A percentile compares a stretch with the other conserved stretches of the same genome.
phyloP scores from a whole-genome alignment of 2,329 filamentous ascomycete genomes.

The Malbranchea cinnamomea region DNA sequence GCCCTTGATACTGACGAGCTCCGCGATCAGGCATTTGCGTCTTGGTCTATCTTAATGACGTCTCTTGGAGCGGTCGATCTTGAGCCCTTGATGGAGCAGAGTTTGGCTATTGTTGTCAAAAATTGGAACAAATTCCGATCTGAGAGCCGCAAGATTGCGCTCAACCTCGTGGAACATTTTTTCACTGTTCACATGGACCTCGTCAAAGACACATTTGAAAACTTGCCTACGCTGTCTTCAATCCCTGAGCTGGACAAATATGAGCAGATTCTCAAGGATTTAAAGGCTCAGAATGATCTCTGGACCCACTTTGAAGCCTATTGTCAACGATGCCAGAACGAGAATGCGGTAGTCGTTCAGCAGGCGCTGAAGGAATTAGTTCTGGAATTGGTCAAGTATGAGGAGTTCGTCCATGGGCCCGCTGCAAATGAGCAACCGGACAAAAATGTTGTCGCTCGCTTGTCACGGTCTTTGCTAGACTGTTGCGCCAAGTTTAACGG shows the following conservation, averaged over 20 bases:
- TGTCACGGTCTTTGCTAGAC: slow-evolving; percentile 70
- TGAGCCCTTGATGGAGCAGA: slow-evolving; percentile 67
- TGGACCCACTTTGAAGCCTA: slow-evolving; percentile 58
- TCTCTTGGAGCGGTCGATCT: slow-evolving; percentile 67
- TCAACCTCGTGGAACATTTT: slow-evolving; percentile 49
- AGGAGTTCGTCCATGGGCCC: slow-evolving; percentile 63
- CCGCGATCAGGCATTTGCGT: slow-evolving; percentile 63
- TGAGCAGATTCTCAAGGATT: slow-evolving; percentile 46
- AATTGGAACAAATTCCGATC: slow-evolving; percentile 60
- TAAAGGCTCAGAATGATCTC: slow-evolving; percentile 51
- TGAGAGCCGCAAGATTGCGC: slow-evolving; percentile 42
- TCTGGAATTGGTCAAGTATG: slow-evolving; percentile 55
- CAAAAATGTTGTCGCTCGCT: slow-evolving; percentile 46
- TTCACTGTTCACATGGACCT: slow-evolving; percentile 46
- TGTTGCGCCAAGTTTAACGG: slow-evolving; percentile 67
- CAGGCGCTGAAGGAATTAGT: slow-evolving; percentile 67
- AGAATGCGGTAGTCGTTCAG: slow-evolving; percentile 72
- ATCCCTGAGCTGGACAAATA: slow-evolving; percentile 56
- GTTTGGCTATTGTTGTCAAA: slow-evolving; percentile 70
- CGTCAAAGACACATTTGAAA: slow-evolving; percentile 53
- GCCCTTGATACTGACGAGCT: slow-evolving; percentile 61
- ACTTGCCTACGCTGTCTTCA: slow-evolving; percentile 60
- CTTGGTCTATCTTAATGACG: slow-evolving; percentile 67
- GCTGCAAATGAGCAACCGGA: slow-evolving; percentile 74
- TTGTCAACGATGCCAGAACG: slow-evolving; percentile 58